Conservation (phyloP, 306 rosid genomes). For the Begonia peltatifolia region DNA sequence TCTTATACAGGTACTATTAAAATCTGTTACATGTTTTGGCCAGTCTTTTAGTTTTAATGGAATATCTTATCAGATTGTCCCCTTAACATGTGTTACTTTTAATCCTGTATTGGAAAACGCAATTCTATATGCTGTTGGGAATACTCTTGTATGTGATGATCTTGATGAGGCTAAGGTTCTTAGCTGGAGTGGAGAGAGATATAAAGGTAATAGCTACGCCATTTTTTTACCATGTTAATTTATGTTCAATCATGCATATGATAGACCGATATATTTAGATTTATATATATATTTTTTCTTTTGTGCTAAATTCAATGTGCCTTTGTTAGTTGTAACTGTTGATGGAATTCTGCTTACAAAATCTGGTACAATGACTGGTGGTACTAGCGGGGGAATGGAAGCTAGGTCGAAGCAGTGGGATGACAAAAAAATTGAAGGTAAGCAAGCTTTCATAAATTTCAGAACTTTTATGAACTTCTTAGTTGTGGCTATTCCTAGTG, state of each 20-base stretch:
- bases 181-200: slow-evolving; percentile 95
- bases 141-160: slow-evolving; percentile 91
- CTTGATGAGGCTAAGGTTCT: slow-evolving; percentile 90
- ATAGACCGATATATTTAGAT: background rate
- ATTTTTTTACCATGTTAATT: background rate
- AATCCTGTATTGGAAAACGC: slow-evolving; percentile 94
- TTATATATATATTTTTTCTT: too few species aligned
- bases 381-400: slow-evolving; percentile 99
- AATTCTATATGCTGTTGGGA: slow-evolving; percentile 88
- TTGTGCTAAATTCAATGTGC: background rate
- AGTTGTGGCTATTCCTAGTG: slow-evolving; percentile 12
- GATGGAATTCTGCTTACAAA: slow-evolving; percentile 90
- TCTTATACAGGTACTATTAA: too few species aligned
- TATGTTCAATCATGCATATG: background rate
- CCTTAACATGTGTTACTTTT: slow-evolving; percentile 72
- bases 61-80: slow-evolving; percentile 18
- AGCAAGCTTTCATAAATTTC: background rate
- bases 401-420: slow-evolving; percentile 98
- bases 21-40: too few species aligned
- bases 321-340: slow-evolving; percentile 79
- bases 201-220: slow-evolving; percentile 46
- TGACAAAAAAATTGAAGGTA: slow-evolving; percentile 94
- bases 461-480: slow-evolving; percentile 4
- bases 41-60: too few species aligned
- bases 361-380: slow-evolving; percentile 99